These are phyloP conservation scores for Calonectria pauciramosa DNA, from an alignment of 2,329 filamentous ascomycete species.

Conservation along the genomic window DNA sequence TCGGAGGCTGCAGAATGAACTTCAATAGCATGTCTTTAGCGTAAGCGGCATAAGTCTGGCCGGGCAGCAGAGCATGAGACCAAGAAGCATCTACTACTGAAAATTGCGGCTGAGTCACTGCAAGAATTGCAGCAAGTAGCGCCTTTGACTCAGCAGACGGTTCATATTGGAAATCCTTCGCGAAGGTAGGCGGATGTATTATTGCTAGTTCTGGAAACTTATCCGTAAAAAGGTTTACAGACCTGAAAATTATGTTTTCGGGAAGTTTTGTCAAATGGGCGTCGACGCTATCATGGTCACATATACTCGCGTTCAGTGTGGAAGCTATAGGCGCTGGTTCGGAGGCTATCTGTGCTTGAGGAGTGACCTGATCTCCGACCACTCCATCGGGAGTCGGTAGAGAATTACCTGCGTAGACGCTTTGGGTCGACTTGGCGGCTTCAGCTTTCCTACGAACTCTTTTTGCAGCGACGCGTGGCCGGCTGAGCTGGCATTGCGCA, in stretches of 20 bases:
- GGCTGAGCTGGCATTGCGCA: neutral
- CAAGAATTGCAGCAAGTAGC: slow-evolving; percentile 1
- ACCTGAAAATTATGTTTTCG: neutral
- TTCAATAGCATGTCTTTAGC: neutral
- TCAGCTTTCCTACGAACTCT: neutral
- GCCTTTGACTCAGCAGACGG: neutral
- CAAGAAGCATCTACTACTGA: neutral
- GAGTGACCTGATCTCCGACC: neutral
- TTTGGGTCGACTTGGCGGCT: neutral
- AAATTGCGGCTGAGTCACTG: slow-evolving; percentile 1
- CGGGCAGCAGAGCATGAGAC: neutral
- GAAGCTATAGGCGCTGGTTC: neutral
- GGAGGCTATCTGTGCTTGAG: neutral
- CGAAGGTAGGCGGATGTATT: neutral
- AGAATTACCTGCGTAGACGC: neutral
- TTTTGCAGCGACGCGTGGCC: neutral
- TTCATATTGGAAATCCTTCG: neutral
- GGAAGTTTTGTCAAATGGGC: neutral
- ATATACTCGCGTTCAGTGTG: neutral
- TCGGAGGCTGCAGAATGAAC: slow-evolving; percentile 6
- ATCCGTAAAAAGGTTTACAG: slow-evolving; percentile 6
- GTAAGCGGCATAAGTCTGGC: neutral
- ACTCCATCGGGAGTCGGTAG: neutral
- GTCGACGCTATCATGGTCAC: neutral
- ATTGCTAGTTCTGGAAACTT: slow-evolving; percentile 14